Conservation (phyloP, 1,284 basidiomycete species). For the Earliella scabrosa region DNA sequence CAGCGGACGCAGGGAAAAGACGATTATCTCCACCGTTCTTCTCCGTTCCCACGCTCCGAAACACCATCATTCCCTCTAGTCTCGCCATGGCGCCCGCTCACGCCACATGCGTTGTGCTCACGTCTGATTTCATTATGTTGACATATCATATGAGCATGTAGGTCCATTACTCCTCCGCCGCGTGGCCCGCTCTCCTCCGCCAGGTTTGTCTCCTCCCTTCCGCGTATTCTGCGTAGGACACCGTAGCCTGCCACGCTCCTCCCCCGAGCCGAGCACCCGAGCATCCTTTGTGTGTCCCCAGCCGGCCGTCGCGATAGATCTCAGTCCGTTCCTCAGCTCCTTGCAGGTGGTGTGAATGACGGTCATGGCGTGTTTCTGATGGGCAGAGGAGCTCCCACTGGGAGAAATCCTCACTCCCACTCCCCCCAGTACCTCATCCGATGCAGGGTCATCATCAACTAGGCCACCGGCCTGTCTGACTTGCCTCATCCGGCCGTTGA, state of each 20-base stretch:
- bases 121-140: conserved; percentile 28
- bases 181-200: conserved; percentile 7
- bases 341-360: conserved; percentile 19
- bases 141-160: conserved; percentile 26
- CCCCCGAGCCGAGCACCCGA: background rate
- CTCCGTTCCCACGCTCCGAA: conserved; percentile 20
- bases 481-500: conserved; percentile 19
- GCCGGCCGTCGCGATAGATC: conserved; percentile 1
- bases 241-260: background rate
- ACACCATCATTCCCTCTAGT: conserved; percentile 14
- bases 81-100: conserved; percentile 5
- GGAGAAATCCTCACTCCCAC: conserved; percentile 19
- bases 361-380: conserved; percentile 22
- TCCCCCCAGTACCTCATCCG: conserved; percentile 23
- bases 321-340: conserved; percentile 3
- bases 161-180: conserved; percentile 18
- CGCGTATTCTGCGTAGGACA: too few relatives aligned
- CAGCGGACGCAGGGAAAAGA: conserved; percentile 15
- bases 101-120: conserved; percentile 25
- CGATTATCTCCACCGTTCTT: conserved; percentile 26
- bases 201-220: background rate
- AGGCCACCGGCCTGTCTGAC: conserved; percentile 17
- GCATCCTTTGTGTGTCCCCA: conserved; percentile 5
- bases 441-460: conserved; percentile 23
- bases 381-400: conserved; percentile 15